Evolutionary conservation across 1,139 yeast species (phyloP).

Genomic region (Trichomonascaceae sp.): DNA sequence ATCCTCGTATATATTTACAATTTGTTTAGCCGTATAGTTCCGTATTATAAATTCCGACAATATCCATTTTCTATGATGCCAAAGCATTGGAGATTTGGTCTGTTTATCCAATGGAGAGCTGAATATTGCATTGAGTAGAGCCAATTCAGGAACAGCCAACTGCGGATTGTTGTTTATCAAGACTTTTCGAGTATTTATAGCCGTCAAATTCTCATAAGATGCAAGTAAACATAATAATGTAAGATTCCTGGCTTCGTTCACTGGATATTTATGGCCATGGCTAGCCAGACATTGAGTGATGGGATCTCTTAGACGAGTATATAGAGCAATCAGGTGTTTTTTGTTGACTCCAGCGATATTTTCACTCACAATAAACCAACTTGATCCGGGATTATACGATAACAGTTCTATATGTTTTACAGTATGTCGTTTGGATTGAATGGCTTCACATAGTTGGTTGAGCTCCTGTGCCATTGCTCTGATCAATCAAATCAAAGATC

Average conservation of each 20-base stretch:
- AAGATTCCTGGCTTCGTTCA: conserved; percentile 7
- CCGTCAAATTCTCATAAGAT: conserved; percentile 32
- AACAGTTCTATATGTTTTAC: conserved; percentile 15
- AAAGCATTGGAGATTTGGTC: conserved; percentile 35
- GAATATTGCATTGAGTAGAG: conserved; percentile 27
- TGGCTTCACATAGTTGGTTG: background rate
- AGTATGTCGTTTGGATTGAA: background rate
- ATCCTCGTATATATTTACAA: background rate
- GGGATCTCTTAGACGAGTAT: conserved; percentile 13
- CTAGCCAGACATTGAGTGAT: conserved; percentile 2
- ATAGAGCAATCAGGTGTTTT: conserved; percentile 17
- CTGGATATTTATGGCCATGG: background rate
- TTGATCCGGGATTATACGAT: conserved; percentile 11
- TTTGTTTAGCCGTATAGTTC: background rate
- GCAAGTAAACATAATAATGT: conserved; percentile 27
- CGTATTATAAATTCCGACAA: conserved; percentile 3
- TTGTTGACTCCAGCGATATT: conserved; percentile 29
- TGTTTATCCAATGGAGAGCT: conserved; percentile 33
- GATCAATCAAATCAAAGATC: background rate
- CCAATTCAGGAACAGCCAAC: conserved; percentile 24
- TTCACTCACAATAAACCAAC: conserved; percentile 18
- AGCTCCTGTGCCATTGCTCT: background rate
- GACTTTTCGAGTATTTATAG: conserved; percentile 30
- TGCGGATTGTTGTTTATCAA: conserved; percentile 17
- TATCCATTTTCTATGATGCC: conserved; percentile 35